Evolutionary conservation across 441 rosid genomes (phyloP).

Genomic region (Sinapis alba): DNA sequence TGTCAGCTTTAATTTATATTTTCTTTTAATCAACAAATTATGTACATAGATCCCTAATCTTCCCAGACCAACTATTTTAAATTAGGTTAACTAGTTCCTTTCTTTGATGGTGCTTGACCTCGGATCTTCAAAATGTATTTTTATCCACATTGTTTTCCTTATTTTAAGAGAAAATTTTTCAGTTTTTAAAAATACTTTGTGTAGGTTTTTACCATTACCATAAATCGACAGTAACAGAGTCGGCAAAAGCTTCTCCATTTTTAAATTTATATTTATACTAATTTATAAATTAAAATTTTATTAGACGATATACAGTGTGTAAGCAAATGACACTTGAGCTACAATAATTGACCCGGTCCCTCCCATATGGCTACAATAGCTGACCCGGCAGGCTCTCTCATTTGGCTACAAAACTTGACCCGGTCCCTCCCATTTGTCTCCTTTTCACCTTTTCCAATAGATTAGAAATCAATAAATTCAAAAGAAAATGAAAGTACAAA

Average conservation of each 20-base stretch:
- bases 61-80: neutral
- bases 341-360: neutral
- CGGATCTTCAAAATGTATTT: neutral
- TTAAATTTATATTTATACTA: neutral
- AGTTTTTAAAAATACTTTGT: neutral
- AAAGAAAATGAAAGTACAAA: neutral
- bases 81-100: neutral
- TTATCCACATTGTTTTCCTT: neutral
- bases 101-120: neutral
- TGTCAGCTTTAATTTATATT: neutral
- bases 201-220: neutral
- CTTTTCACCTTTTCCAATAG: neutral
- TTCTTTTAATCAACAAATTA: neutral
- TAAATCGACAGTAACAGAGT: neutral
- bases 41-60: neutral
- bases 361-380: neutral
- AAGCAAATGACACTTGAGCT: neutral
- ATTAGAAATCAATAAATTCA: neutral
- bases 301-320: neutral
- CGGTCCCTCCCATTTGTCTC: neutral
- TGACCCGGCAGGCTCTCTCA: neutral
- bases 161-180: neutral
- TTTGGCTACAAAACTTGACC: neutral
- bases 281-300: neutral
- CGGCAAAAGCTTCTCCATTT: neutral